phyloP scores from a whole-genome alignment of 2,329 filamentous ascomycete genomes.

The Alternaria gaisen region DNA sequence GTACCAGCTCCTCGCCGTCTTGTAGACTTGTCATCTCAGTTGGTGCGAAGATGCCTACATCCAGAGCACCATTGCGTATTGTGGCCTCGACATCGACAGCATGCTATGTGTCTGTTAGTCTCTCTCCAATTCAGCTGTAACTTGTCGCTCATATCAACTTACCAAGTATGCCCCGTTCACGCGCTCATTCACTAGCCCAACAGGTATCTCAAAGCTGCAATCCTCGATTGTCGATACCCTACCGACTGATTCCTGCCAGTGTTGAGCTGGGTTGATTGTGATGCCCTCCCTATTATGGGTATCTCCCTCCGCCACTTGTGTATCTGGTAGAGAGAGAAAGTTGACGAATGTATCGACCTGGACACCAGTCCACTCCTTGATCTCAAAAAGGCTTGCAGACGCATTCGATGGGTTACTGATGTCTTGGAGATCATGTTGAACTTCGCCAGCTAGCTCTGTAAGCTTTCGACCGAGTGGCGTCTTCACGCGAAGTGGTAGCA shows the following conservation, averaged over 20 bases:
- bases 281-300: conserved; percentile 14
- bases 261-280: conserved; percentile 26
- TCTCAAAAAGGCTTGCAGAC: conserved; percentile 72
- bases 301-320: conserved; percentile 20
- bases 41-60: conserved; percentile 63
- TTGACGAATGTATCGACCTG: conserved; percentile 80
- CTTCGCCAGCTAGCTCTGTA: conserved; percentile 62
- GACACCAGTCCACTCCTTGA: conserved; percentile 77
- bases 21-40: conserved; percentile 53
- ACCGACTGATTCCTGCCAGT: conserved; percentile 32
- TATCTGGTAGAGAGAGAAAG: conserved; percentile 69
- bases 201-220: conserved; percentile 20
- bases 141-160: conserved; percentile 32
- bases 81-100: conserved; percentile 66
- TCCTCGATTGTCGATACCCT: conserved; percentile 22
- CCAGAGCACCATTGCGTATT: conserved; percentile 57
- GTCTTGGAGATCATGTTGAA: conserved; percentile 73
- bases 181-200: conserved; percentile 33
- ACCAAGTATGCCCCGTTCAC: conserved; percentile 51
- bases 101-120: conserved; percentile 51
- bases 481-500: conserved; percentile 74
- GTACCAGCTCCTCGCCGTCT: conserved; percentile 48
- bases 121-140: conserved; percentile 33
- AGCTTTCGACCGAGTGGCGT: conserved; percentile 48
- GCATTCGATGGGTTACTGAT: conserved; percentile 67